Evolutionary conservation across 768 basidiomycete genomes (phyloP).

Genomic region (Tulasnella sp.): DNA sequence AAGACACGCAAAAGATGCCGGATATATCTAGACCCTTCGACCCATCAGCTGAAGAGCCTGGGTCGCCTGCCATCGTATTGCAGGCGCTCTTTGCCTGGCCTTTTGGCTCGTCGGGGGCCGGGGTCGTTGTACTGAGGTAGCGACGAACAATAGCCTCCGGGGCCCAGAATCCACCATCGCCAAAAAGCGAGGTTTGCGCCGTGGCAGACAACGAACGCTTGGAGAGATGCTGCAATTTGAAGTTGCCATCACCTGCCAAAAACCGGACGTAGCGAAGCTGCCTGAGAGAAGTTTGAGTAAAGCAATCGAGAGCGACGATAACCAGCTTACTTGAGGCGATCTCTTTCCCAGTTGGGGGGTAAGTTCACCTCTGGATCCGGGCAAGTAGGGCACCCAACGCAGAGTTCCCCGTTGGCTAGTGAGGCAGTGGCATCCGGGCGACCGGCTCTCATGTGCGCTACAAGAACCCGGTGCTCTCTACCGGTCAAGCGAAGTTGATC

Average conservation of each 20-base stretch:
- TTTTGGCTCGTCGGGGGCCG: not conserved
- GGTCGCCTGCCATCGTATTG: not conserved
- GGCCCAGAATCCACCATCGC: not conserved
- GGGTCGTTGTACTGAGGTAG: not conserved
- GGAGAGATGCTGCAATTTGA: not conserved
- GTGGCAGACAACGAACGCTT: not conserved
- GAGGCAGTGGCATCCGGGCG: not conserved
- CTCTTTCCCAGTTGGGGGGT: not conserved
- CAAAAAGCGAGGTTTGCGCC: not conserved
- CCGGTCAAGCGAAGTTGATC: not conserved
- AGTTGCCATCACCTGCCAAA: not conserved
- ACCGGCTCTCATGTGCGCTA: not conserved
- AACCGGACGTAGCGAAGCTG: not conserved
- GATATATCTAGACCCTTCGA: not conserved
- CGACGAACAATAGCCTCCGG: not conserved
- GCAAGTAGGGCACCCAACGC: not conserved
- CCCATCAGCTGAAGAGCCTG: not conserved
- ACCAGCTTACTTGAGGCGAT: not conserved
- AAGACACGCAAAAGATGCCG: not conserved
- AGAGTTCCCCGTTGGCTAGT: not conserved
- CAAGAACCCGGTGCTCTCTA: not conserved
- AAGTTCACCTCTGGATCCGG: not conserved
- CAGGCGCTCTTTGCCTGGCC: not conserved
- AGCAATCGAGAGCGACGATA: not conserved
- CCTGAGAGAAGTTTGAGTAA: not conserved